phyloP scores from a whole-genome alignment of 257 asterid genomes.

The Mentha longifolia region DNA sequence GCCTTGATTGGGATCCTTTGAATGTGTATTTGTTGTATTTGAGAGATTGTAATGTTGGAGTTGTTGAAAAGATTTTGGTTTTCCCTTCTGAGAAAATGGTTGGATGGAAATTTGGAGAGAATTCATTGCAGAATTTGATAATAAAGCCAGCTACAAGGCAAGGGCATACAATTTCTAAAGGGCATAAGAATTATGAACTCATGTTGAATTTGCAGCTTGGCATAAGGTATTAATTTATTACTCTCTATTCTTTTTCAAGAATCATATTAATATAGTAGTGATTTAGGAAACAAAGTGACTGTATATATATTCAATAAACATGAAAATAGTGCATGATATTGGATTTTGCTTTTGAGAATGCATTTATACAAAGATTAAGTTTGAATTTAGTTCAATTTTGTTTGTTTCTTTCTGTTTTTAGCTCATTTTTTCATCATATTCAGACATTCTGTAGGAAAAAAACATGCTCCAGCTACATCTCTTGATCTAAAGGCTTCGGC shows the following conservation, averaged over 20 bases:
- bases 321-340: no score
- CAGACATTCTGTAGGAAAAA: slow-evolving; percentile 91
- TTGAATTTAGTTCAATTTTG: slow-evolving; percentile 8
- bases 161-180: slow-evolving; percentile 74
- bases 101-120: slow-evolving; percentile 63
- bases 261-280: background rate
- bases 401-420: slow-evolving; percentile 21
- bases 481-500: slow-evolving; percentile 70
- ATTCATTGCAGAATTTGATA: slow-evolving; percentile 36
- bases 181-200: slow-evolving; percentile 84
- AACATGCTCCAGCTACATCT: slow-evolving; percentile 70
- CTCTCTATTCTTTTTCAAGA: background rate
- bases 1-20: slow-evolving; percentile 76
- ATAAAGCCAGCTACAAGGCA: slow-evolving; percentile 63
- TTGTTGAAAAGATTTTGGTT: slow-evolving; percentile 57
- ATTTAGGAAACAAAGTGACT: no score
- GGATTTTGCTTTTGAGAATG: background rate
- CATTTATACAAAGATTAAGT: background rate
- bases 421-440: slow-evolving; percentile 45
- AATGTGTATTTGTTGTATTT: slow-evolving; percentile 53
- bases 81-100: slow-evolving; percentile 70
- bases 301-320: no score
- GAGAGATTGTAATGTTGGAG: slow-evolving; percentile 50
- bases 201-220: slow-evolving; percentile 98
- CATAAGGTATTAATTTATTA: slow-evolving; percentile 57